Evolutionary conservation across 306 rosid genomes (phyloP), one percentile per base, ranked within the genome.

Genomic region (Gastrolobium bilobum): DNA sequence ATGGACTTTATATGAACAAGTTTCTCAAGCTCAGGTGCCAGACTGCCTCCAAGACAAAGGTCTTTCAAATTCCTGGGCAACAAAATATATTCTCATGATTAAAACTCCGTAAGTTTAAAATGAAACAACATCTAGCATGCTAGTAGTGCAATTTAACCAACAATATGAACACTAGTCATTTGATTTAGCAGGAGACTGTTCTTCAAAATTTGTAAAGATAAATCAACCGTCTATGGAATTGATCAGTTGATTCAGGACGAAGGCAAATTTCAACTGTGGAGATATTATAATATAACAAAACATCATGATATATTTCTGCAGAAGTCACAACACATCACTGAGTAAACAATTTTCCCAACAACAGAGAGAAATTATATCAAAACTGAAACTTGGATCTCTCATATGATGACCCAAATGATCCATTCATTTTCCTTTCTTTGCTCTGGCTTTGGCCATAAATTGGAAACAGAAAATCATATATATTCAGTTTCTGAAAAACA

Each of bases 21-120:
- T 74, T 79, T 84, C 52, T 67, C 79, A 0, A 94, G 90, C 85
- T 90, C 97, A 43, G 93, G 77, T 40, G 86, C 83, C 43, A 94
- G 83, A 51, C 85, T 92, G 87, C 98, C 98, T 62, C 81, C 83
- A 61, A 94, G 94, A 71, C 97, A 92, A 79, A 92, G 97, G 87
- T 86, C 85, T 83, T 78, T 89, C 85, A 94, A 88, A 83, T 84
- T 88, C 89, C 98, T 94, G 84, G 26, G 59, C 51, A 88, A 62
- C 46, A 61, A 47, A 75, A 76, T 26, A 64, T 9, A 29, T 50
- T 71, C 51, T 47, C 67, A 56, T 57, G 44, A 79, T 82, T 57
- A 69, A 47, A 35, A 63, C 30, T 48, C 54, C 50, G 61, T 38
- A 47, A 48, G 14, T 0, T 71, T 13, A 8, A 52, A 64, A 52